Conservation (phyloP, 202 grass and related monocot genomes). For the Hordeum pubiflorum region DNA sequence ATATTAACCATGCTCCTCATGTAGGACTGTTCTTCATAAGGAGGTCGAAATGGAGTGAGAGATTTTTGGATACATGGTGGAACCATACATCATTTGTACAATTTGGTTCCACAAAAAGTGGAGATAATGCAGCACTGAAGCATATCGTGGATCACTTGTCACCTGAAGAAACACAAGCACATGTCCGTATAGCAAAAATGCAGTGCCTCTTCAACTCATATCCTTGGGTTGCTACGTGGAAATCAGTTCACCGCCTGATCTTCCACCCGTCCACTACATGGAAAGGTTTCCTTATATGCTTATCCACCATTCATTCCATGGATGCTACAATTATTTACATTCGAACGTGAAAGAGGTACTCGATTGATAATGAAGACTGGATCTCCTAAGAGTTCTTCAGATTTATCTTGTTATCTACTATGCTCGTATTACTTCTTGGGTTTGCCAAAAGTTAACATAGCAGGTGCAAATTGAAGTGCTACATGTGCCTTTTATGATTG, state of each 20-base stretch:
- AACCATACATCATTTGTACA: constrained; percentile 76
- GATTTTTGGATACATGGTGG: constrained; percentile 76
- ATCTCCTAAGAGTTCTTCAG: neutral
- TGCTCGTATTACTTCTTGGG: neutral
- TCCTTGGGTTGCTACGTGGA: constrained; percentile 55
- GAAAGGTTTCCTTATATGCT: constrained; percentile 47
- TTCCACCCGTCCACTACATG: constrained; percentile 46
- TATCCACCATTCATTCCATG: neutral
- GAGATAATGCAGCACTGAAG: constrained; percentile 75
- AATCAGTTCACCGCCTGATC: constrained; percentile 47
- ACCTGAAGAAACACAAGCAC: constrained; percentile 40
- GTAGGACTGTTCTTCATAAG: constrained; percentile 74
- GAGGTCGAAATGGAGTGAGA: constrained; percentile 66
- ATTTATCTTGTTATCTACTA: neutral
- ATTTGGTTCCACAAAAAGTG: constrained; percentile 69
- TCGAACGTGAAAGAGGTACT: neutral
- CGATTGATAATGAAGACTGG: neutral
- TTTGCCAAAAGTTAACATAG: constrained; percentile 9
- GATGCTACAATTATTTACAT: neutral
- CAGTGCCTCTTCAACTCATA: constrained; percentile 96
- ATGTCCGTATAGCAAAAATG: constrained; percentile 56
- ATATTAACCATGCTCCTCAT: neutral
- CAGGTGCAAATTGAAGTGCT: neutral
- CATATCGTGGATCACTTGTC: constrained; percentile 48
- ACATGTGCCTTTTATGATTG: neutral